phyloP scores from a whole-genome alignment of 2,329 filamentous ascomycete genomes.

The Myriosclerotinia scirpicola region DNA sequence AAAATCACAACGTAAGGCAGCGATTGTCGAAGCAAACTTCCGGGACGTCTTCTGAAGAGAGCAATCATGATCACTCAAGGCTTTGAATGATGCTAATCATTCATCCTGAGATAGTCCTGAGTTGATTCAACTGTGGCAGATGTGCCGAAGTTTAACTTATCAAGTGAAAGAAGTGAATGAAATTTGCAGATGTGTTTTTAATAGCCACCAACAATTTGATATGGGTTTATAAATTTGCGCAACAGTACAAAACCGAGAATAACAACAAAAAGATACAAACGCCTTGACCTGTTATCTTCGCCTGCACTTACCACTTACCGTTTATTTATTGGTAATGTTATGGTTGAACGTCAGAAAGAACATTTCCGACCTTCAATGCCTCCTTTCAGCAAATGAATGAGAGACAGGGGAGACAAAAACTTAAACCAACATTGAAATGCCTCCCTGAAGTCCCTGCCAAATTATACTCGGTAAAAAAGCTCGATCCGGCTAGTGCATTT shows the following conservation, averaged over 20 bases:
- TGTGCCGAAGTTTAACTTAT: not conserved
- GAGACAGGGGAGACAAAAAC: not conserved
- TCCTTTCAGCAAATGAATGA: conserved; percentile 1
- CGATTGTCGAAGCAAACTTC: conserved; percentile 2
- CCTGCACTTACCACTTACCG: conserved; percentile 4
- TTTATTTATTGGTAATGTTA: not conserved
- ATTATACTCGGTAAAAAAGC: not conserved
- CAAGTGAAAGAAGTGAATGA: not conserved
- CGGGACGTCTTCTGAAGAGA: conserved; percentile 1
- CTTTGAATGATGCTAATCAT: conserved; percentile 16
- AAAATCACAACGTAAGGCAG: not conserved
- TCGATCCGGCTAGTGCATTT: not conserved
- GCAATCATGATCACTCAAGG: not conserved
- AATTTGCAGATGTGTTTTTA: not conserved
- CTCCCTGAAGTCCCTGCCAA: not conserved
- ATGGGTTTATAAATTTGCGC: not conserved
- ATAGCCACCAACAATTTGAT: not conserved
- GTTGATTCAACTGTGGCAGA: not conserved
- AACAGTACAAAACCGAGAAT: not conserved
- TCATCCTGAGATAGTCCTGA: not conserved
- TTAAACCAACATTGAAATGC: not conserved
- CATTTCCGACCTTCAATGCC: not conserved
- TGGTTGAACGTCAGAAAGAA: not conserved
- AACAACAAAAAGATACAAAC: not conserved
- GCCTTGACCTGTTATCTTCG: not conserved